Base-by-base conservation (phyloP, 2,329 filamentous ascomycete genomes). In the Rhinocladiella similis region DNA sequence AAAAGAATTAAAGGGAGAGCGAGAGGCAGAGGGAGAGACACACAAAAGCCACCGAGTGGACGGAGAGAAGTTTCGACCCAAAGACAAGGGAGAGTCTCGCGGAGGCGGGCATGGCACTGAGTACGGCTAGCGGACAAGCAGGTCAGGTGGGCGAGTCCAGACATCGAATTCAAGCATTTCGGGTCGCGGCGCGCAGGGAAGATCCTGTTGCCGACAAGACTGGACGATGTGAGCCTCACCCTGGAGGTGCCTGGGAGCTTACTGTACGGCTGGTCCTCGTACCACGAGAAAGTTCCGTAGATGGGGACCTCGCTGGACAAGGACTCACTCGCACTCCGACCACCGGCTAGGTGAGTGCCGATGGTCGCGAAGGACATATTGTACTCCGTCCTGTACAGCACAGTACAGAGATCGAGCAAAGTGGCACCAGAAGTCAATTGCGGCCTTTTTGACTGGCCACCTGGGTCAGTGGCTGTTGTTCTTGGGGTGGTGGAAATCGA, bases 131-230 rank as follows among this genome's bases (percentile, higher is more conserved):
- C 12, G 35, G 5, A 16, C 38, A 16, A 16, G 14, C 4, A 16
- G 35, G 10, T 38, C 35, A 38, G 5, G 35, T 38, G 35, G 35
- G 35, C 35, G n/a, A 38, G 5, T 38, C 35, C n/a, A 38, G 35
- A 13, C 18, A 19, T n/a, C 10, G 38, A 41, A 41, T 6, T 41
- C 47, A 50, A 50, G 47, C 47, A 50, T 36, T 47, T 49, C 47
- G 29, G 47, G 27, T 36, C 29, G 38, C 14, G 18, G 38, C 38
- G 38, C n/a, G 29, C 25, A 22, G 47, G 35, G 33, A 42, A 42
- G 47, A 25, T 41, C 38, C 38, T 41, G 38, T 18, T 16, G 14
- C 38, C 38, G 38, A 7, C 10, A 12, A 10, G 29, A n/a, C n/a
- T n/a, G n/a, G n/a, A n/a, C n/a, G n/a, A n/a, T n/a, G n/a, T n/a